A percentile compares a stretch with the other conserved stretches of the same genome.
These are phyloP conservation scores for Brassica hybrid DNA, from an alignment of 441 rosid genomes.

Conservation along the genomic window DNA sequence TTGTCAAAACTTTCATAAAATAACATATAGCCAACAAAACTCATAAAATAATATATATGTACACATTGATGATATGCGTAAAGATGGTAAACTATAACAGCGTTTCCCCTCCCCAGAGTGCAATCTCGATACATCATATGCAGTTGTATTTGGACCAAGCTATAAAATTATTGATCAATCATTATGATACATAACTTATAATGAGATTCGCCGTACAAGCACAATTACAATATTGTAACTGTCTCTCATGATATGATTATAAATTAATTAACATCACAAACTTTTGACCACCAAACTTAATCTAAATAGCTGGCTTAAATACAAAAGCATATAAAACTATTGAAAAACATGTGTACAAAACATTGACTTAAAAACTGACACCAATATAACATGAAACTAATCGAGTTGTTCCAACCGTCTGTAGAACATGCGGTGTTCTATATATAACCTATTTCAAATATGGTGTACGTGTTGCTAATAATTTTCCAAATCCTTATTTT, in stretches of 20 bases:
- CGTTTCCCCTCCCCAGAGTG: neutral
- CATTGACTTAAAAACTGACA: conserved; percentile 3
- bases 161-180: conserved; percentile 34
- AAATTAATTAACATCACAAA: neutral
- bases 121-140: conserved; percentile 25
- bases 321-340: neutral
- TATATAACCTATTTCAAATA: conserved; percentile 4
- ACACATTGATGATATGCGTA: conserved; percentile 10
- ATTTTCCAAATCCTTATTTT: conserved; percentile 10
- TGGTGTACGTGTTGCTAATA: conserved; percentile 5
- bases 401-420: neutral
- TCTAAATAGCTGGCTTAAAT: conserved; percentile 10
- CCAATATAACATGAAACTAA: neutral
- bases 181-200: conserved; percentile 7
- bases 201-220: conserved; percentile 24
- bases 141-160: conserved; percentile 34
- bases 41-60: neutral
- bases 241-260: conserved; percentile 18
- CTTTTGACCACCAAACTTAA: conserved; percentile 21
- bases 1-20: neutral
- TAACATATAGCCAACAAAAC: conserved; percentile 2
- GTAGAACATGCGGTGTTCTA: conserved; percentile 5
- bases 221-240: conserved; percentile 9
- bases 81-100: conserved; percentile 34
- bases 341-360: neutral